phyloP scores from a whole-genome alignment of 106 monocot genomes.

The Dioscorea dumetorum region DNA sequence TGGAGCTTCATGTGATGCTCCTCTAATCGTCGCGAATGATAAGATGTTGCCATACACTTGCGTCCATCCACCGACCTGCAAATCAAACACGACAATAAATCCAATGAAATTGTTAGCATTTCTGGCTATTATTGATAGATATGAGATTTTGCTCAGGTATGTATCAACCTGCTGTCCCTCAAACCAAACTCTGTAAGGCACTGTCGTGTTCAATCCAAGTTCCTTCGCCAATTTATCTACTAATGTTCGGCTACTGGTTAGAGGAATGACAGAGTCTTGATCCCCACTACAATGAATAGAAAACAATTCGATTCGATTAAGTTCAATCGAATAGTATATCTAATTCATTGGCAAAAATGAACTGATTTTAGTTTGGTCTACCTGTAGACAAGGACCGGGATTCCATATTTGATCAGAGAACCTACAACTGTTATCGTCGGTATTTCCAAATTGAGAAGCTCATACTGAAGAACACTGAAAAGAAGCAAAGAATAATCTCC shows the following conservation, averaged over 20 bases:
- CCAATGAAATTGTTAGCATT: too few relatives aligned
- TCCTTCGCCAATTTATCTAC: slow-evolving; percentile 70
- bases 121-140: not conserved
- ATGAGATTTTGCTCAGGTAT: not conserved
- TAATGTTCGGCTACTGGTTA: slow-evolving; percentile 83
- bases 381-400: slow-evolving; percentile 93
- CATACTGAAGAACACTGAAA: slow-evolving; percentile 46
- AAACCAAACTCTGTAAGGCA: slow-evolving; percentile 97
- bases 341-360: too few relatives aligned
- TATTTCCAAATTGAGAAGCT: slow-evolving; percentile 78
- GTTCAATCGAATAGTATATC: too few relatives aligned
- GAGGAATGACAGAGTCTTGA: slow-evolving; percentile 95
- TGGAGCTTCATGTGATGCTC: slow-evolving; percentile 95
- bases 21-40: slow-evolving; percentile 90
- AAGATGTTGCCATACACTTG: slow-evolving; percentile 81
- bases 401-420: slow-evolving; percentile 66
- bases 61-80: slow-evolving; percentile 97
- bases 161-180: slow-evolving; percentile 67
- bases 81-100: not conserved
- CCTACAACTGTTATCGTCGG: slow-evolving; percentile 83
- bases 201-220: slow-evolving; percentile 56
- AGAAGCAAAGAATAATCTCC: too few relatives aligned
- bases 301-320: not conserved
- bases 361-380: slow-evolving; percentile 8
- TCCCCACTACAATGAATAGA: slow-evolving; percentile 55